These are phyloP conservation scores for Pythium rhizo-oryzae DNA, from an alignment of 352 stramenopile genomes.

Conservation along the genomic window DNA sequence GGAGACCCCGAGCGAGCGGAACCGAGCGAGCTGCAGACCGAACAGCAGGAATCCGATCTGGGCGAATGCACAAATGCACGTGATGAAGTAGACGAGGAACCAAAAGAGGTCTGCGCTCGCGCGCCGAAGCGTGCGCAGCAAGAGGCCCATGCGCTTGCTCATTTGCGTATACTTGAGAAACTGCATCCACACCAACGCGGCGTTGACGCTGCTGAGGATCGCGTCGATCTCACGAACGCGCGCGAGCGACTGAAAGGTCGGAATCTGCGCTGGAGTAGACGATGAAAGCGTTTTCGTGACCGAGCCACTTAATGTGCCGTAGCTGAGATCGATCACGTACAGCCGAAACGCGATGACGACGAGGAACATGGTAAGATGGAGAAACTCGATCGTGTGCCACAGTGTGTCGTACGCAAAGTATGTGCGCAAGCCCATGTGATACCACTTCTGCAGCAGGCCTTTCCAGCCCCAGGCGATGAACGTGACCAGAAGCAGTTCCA, in stretches of 20 bases:
- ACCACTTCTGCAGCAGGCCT: conserved; percentile 37
- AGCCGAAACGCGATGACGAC: conserved; percentile 55
- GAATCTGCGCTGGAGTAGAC: conserved; percentile 31
- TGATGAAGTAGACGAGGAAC: conserved; percentile 61
- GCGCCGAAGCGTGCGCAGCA: conserved; percentile 54
- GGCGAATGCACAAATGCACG: conserved; percentile 62
- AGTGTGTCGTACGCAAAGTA: conserved; percentile 36
- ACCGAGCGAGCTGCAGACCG: conserved; percentile 49
- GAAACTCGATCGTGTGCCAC: conserved; percentile 44
- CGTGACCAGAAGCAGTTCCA: conserved; percentile 56
- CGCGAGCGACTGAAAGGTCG: conserved; percentile 44
- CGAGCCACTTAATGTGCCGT: conserved; percentile 53
- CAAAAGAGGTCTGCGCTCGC: conserved; percentile 59
- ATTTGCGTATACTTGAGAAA: conserved; percentile 76
- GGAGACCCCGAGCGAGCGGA: conserved; percentile 52
- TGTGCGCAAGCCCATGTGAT: conserved; percentile 30
- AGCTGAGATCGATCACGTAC: conserved; percentile 54
- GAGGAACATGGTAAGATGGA: conserved; percentile 52
- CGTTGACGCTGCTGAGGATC: conserved; percentile 49
- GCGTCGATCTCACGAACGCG: conserved; percentile 43
- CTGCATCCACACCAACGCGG: conserved; percentile 60
- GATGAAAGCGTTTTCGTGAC: conserved; percentile 20
- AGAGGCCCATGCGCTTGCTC: conserved; percentile 58
- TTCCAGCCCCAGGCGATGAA: conserved; percentile 51
- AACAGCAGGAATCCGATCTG: conserved; percentile 73